Base-by-base conservation (phyloP, 1,139 yeast species). In the Suhomyces panamericanus region DNA sequence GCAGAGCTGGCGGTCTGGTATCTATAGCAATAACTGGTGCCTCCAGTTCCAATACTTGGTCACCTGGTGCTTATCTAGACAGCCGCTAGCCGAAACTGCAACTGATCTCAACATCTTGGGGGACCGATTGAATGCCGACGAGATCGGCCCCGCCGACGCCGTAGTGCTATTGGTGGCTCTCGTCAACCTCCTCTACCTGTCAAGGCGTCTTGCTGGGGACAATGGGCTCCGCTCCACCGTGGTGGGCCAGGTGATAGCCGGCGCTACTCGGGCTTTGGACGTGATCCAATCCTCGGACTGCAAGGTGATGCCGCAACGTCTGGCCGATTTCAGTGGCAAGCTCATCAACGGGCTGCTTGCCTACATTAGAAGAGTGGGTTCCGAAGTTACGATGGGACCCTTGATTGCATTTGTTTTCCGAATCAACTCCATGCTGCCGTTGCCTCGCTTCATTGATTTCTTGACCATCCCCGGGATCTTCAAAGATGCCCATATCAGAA, bases 371-470 rank as follows among this genome's bases (percentile, higher is more conserved):
- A 12, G 9, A 13, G 22, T 29, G n/a, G 24, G 8, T 1, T 16
- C 28, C 15, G 28, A 14, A 1, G 22, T 4, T n/a, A n/a, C 15
- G 13, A 38, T 41, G 13, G 13, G 24, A 28, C 14, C 9, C 6
- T 11, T 48, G 7, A 36, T 54, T 8, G 41, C 47, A 3, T 38
- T 64, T 38, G 53, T 59, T 1, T 55, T 64, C 44, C 35, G 42
- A 12, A 53, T 65, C 26, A 63, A 63, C 44, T 33, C 52, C 11
- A 34, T 48, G 1, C 63, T 60, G 35, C 53, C 63, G 0, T 43
- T 43, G 12, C 36, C 42, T 10, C 38, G 55, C 17, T 65, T 63
- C 44, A 41, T 61, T 17, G 32, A 39, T 8, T 62, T 60, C 42
- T 41, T 63, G 39, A 46, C 57, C 4, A 39, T 48, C 10, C 58